These are phyloP conservation scores for Trichoderma harzianum DNA, from an alignment of 2,329 filamentous ascomycete genomes.

Conservation along the genomic window DNA sequence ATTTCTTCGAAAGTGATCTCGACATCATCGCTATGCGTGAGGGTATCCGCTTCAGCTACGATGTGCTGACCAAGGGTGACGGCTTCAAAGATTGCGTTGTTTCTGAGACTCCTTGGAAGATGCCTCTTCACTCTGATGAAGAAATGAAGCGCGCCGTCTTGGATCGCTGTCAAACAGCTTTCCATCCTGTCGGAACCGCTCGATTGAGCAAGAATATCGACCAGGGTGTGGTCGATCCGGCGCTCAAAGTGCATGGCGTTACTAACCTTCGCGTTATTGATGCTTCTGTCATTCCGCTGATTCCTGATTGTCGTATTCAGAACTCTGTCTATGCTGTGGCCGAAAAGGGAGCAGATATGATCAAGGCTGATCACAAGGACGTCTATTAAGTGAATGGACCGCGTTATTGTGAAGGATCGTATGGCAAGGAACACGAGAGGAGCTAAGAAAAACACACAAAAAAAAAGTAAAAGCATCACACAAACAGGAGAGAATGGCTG, in stretches of 20 bases:
- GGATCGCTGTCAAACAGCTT: constrained; percentile 56
- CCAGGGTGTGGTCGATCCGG: constrained; percentile 48
- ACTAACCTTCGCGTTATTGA: constrained; percentile 53
- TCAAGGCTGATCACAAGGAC: constrained; percentile 22
- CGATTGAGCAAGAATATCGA: constrained; percentile 50
- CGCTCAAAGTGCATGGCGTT: constrained; percentile 52
- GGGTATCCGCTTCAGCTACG: constrained; percentile 54
- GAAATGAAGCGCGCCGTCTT: constrained; percentile 55
- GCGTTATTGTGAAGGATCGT: neutral
- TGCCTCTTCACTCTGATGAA: constrained; percentile 54
- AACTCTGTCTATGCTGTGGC: constrained; percentile 59
- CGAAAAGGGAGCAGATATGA: constrained; percentile 43
- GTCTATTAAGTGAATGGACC: neutral
- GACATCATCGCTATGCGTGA: constrained; percentile 56
- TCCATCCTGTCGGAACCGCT: constrained; percentile 56
- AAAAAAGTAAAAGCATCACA: neutral
- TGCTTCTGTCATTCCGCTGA: constrained; percentile 54
- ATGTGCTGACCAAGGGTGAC: constrained; percentile 54
- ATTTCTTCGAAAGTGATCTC: constrained; percentile 54
- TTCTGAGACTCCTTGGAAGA: constrained; percentile 56
- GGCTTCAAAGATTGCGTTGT: constrained; percentile 53
- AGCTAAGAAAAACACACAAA: neutral
- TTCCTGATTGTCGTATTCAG: constrained; percentile 55
- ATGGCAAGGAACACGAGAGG: too few species aligned
- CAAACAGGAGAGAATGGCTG: neutral